phyloP scores from a whole-genome alignment of 257 asterid genomes.

The Henckelia pumila region DNA sequence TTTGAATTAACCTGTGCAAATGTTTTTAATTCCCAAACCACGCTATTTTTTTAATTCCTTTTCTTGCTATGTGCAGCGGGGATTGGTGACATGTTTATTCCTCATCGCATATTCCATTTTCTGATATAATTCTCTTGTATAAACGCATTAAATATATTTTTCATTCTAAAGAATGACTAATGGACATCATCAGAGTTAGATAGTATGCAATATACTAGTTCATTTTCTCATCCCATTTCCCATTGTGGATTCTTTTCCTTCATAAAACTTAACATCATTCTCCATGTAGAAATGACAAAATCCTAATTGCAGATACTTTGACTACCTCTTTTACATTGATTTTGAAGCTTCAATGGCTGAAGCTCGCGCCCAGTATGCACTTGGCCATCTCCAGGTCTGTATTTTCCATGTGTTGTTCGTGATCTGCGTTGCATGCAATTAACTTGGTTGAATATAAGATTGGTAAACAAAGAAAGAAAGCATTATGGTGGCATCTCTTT shows the following conservation, averaged over 20 bases:
- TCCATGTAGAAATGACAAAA: conserved; percentile 19
- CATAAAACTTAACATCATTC: background rate
- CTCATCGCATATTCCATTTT: background rate
- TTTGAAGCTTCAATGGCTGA: conserved; percentile 98
- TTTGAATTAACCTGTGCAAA: background rate
- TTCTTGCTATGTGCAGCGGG: background rate
- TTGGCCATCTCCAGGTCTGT: conserved; percentile 67
- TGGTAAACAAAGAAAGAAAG: background rate
- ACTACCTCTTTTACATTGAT: conserved; percentile 88
- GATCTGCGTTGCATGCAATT: background rate
- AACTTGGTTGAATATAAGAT: background rate
- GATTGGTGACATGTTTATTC: background rate
- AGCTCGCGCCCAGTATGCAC: conserved; percentile 73
- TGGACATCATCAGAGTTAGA: background rate
- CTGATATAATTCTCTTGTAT: background rate
- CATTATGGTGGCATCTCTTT: background rate
- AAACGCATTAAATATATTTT: background rate
- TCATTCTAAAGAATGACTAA: background rate
- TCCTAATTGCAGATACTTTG: conserved; percentile 73
- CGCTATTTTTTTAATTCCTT: background rate
- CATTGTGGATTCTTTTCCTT: background rate
- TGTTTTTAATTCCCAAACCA: background rate
- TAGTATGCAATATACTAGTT: background rate
- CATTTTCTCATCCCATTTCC: background rate
- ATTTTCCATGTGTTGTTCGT: background rate